Conservation (phyloP, 768 basidiomycete genomes). For the Hemileccinum impolitum region DNA sequence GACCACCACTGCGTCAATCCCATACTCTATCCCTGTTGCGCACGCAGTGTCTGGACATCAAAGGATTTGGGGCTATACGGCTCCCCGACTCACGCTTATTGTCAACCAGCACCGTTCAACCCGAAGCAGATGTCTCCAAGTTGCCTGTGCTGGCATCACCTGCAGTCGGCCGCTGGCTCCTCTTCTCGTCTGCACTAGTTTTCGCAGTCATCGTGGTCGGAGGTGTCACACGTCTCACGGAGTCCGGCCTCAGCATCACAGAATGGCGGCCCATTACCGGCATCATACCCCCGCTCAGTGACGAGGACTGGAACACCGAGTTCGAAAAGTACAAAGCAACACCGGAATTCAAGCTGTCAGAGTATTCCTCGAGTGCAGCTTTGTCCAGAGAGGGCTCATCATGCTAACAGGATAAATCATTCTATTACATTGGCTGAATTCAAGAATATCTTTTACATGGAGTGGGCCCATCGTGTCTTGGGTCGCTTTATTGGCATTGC, state of each 20-base stretch:
- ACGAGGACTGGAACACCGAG: constrained; percentile 78
- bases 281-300: constrained; percentile 74
- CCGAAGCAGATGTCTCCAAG: constrained; percentile 19
- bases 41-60: not conserved
- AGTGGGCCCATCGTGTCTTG: constrained; percentile 93
- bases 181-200: constrained; percentile 79
- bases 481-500: constrained; percentile 82
- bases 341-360: constrained; percentile 94
- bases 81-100: constrained; percentile 37
- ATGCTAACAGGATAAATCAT: constrained; percentile 69
- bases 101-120: constrained; percentile 31
- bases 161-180: constrained; percentile 79
- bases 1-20: not conserved
- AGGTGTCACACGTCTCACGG: constrained; percentile 93
- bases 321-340: constrained; percentile 93
- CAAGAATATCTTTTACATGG: constrained; percentile 97
- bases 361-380: constrained; percentile 12
- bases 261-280: constrained; percentile 97
- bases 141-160: constrained; percentile 63
- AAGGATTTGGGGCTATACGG: constrained; percentile 6
- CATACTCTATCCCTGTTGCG: constrained; percentile 6
- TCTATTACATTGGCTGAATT: constrained; percentile 86
- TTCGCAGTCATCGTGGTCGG: constrained; percentile 94
- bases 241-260: constrained; percentile 95
- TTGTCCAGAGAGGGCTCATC: not conserved